Base-by-base conservation (phyloP, 129 eudicot species). In the Chrysanthemum seticuspe region DNA sequence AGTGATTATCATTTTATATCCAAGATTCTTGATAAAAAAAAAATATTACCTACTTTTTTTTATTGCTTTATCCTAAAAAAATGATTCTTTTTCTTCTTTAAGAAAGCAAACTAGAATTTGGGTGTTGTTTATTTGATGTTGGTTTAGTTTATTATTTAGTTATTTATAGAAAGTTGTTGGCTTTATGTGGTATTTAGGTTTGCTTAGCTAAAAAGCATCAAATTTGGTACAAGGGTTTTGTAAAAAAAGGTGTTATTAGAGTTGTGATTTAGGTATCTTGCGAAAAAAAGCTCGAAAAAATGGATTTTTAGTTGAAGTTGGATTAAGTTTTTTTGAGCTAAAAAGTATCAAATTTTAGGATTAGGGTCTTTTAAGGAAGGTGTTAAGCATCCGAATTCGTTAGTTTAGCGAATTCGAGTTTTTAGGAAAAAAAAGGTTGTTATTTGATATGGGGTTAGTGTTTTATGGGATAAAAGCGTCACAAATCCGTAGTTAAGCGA, bases 31-130 rank as follows among this genome's bases (percentile, higher is more conserved):
- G 55, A 58, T 27, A 29, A 74, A 57, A 29, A 74, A 57, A 60
- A 66, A 76, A 74, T 0, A 52, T 45, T 68, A 27, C 78, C 77
- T 68, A 74, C 74, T 65, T 80, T 77, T n/a, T n/a, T 76, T 65
- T 10, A 5, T 62, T 21, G 52, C 31, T 62, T 63, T 57, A 70
- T 64, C 74, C 79, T 49, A 34, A 40, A 70, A 12, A 67, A 74
- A 25, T 59, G 74, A 68, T 65, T 66, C 75, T 75, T 77, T 49
- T 65, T 66, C 75, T 75, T 80, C 56, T 49, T 51, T 71, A 75
- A 76, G 48, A 75, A 63, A 80, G 48, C 57, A 62, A 25, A 3
- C 0, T 9, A 61, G 70, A 66, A 55, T 18, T 10, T 21, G 48
- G 72, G 63, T 62, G 57, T 27, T 71, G 59, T 25, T 25, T 29